Percentiles rank a stretch among this genome's conserved stretches.
Conservation (phyloP, 2,329 filamentous ascomycete genomes). For the Aureobasidium sp. region DNA sequence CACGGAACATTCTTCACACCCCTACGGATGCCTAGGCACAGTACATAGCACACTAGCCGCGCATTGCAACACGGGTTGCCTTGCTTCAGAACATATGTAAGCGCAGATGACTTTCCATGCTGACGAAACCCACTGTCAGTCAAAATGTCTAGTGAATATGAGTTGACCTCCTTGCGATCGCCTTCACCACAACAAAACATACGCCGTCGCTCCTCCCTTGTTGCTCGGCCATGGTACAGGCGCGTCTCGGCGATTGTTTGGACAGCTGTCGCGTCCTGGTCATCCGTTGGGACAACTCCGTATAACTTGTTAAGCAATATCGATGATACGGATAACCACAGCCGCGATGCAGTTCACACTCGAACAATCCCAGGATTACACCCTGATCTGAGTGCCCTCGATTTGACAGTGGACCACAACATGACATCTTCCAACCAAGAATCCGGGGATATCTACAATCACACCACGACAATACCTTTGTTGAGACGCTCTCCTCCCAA, state of each 20-base stretch:
- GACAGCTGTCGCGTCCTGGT: neutral
- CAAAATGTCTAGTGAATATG: neutral
- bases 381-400: neutral
- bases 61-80: neutral
- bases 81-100: neutral
- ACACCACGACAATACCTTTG: neutral
- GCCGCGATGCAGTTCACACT: neutral
- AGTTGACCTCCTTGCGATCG: neutral
- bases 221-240: neutral
- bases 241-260: neutral
- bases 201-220: neutral
- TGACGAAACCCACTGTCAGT: neutral
- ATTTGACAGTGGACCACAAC: neutral
- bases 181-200: neutral
- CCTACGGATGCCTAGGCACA: neutral
- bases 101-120: neutral
- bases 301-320: neutral
- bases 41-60: neutral
- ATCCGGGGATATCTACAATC: neutral
- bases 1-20: neutral
- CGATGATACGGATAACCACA: neutral
- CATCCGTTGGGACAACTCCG: neutral
- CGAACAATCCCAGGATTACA: neutral
- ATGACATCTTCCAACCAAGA: neutral
- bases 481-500: neutral